These are phyloP conservation scores for rapeseed (Brassica napus) DNA, from an alignment of 345 rosid species.

Conservation along the genomic window DNA sequence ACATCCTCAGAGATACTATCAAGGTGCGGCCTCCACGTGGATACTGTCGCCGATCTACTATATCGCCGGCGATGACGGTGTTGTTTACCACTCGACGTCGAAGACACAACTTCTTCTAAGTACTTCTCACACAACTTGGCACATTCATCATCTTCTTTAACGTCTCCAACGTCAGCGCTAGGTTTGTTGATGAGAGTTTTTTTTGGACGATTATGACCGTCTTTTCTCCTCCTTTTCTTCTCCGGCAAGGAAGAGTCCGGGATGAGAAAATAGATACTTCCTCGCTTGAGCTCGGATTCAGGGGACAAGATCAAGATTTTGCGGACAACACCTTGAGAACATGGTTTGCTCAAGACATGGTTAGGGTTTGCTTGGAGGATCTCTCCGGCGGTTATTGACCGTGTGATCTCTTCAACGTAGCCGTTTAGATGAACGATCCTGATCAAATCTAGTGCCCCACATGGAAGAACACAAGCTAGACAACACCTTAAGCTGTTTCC, in stretches of 20 bases:
- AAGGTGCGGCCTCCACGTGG: conserved; percentile 77
- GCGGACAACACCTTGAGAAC: conserved; percentile 78
- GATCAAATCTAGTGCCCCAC: conserved; percentile 93
- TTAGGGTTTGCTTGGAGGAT: conserved; percentile 80
- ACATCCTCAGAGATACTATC: conserved; percentile 81
- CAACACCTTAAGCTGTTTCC: conserved; percentile 92
- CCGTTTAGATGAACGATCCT: conserved; percentile 93
- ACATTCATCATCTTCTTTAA: conserved; percentile 23
- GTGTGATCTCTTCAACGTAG: conserved; percentile 73
- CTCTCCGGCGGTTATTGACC: conserved; percentile 79
- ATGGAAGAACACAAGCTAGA: conserved; percentile 90
- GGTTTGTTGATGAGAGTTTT: background rate
- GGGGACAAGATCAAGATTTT: conserved; percentile 80
- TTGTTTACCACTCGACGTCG: conserved; percentile 37
- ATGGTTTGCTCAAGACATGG: conserved; percentile 83
- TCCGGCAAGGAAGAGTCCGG: conserved; percentile 65
- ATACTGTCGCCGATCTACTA: conserved; percentile 49
- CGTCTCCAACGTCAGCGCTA: background rate
- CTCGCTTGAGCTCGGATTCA: conserved; percentile 86
- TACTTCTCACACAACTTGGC: conserved; percentile 37
- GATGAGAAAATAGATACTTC: conserved; percentile 83
- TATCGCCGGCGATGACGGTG: conserved; percentile 54
- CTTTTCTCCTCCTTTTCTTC: conserved; percentile 44
- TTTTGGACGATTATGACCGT: conserved; percentile 2
- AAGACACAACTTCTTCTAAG: conserved; percentile 26